Percentiles rank a stretch among this genome's conserved stretches.
Conservation (phyloP, 2,329 filamentous ascomycete species). For the Cryphonectria japonica region DNA sequence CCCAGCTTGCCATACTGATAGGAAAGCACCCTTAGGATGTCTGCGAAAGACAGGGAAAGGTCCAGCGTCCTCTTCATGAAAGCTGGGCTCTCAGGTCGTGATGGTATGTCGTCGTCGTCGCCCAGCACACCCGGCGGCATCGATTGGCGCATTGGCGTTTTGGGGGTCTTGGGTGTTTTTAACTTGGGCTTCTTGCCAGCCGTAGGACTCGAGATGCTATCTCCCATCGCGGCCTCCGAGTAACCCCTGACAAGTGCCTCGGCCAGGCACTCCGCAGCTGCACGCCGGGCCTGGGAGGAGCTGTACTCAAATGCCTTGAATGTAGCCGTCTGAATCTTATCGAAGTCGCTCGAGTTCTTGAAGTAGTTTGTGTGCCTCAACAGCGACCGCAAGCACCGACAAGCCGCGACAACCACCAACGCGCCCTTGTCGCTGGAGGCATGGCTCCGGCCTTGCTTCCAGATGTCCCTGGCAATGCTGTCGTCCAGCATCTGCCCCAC, state of each 20-base stretch:
- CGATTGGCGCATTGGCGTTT: slow-evolving; percentile 13
- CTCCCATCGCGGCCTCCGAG: slow-evolving; percentile 58
- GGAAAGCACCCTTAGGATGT: slow-evolving; percentile 79
- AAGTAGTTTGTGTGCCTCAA: slow-evolving; percentile 78
- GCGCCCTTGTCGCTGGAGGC: slow-evolving; percentile 80
- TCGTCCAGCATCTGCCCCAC: slow-evolving; percentile 82
- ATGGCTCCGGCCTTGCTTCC: slow-evolving; percentile 84
- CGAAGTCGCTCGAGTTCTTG: slow-evolving; percentile 86
- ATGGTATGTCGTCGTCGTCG: slow-evolving; percentile 72
- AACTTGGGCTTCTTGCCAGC: slow-evolving; percentile 66
- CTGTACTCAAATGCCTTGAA: slow-evolving; percentile 87
- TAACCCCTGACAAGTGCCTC: slow-evolving; percentile 82
- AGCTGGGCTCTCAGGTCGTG: slow-evolving; percentile 74
- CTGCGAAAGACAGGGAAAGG: slow-evolving; percentile 73
- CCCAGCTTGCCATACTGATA: slow-evolving; percentile 77
- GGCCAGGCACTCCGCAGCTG: slow-evolving; percentile 83
- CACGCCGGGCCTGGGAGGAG: slow-evolving; percentile 76
- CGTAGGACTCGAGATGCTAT: slow-evolving; percentile 57
- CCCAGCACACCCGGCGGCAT: slow-evolving; percentile 64
- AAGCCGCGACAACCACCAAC: slow-evolving; percentile 78
- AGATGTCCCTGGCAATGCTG: slow-evolving; percentile 81
- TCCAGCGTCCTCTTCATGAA: slow-evolving; percentile 72
- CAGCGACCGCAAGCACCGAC: slow-evolving; percentile 76
- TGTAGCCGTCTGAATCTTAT: slow-evolving; percentile 78
- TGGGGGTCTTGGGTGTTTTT: slow-evolving; percentile 51